These are phyloP conservation scores for Fusarium proliferatum DNA, from an alignment of 2,329 filamentous ascomycete genomes.

Conservation along the genomic window DNA sequence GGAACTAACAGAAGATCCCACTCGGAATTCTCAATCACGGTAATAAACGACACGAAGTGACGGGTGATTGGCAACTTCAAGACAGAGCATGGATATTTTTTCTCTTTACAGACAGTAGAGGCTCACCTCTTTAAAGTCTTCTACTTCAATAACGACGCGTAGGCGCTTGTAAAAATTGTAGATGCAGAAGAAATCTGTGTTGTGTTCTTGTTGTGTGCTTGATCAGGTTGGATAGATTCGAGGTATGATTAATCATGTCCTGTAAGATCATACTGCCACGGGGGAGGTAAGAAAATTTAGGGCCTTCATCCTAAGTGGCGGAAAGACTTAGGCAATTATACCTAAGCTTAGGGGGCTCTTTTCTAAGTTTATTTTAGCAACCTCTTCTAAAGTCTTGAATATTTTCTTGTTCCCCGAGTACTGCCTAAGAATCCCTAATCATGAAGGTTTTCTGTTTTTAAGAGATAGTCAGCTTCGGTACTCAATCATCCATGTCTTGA, in stretches of 20 bases:
- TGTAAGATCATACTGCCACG: background rate
- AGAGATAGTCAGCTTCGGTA: constrained; percentile 13
- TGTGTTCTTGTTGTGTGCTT: background rate
- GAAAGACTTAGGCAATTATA: background rate
- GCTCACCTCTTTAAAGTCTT: background rate
- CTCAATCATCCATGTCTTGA: constrained; percentile 17
- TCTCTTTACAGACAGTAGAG: background rate
- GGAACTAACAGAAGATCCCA: constrained; percentile 20
- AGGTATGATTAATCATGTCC: constrained; percentile 4
- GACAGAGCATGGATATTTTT: background rate
- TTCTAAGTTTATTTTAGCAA: background rate
- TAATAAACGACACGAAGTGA: constrained; percentile 3
- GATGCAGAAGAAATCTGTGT: background rate
- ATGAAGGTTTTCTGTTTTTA: constrained; percentile 1
- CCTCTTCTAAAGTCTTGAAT: background rate
- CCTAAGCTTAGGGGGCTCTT: background rate
- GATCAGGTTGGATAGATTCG: background rate
- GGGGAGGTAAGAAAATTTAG: background rate
- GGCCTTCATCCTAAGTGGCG: background rate
- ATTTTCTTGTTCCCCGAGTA: background rate
- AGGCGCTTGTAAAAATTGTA: background rate
- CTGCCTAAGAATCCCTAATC: background rate
- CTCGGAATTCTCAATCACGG: background rate
- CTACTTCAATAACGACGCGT: background rate
- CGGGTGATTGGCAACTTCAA: background rate